A percentile compares a stretch with the other conserved stretches of the same genome.
These are phyloP conservation scores for Tetraselmis chui DNA, from an alignment of 139 green algal genomes.

Conservation along the genomic window DNA sequence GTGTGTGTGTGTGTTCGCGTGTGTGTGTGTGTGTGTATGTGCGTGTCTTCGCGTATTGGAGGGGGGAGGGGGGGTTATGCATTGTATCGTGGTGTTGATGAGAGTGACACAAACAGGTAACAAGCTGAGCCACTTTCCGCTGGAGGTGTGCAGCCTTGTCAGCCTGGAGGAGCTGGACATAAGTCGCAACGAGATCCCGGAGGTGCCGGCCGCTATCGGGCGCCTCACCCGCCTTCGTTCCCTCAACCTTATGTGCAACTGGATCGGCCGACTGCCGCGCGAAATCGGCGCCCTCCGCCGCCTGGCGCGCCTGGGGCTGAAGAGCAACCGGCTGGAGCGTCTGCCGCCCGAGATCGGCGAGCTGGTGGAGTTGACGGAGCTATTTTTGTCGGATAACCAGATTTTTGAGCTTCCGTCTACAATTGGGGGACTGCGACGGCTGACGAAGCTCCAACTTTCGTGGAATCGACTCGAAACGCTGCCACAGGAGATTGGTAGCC, in stretches of 20 bases:
- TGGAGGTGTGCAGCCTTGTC: constrained; percentile 13
- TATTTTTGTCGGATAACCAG: constrained; percentile 68
- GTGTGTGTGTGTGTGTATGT: too few relatives aligned
- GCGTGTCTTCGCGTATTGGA: too few relatives aligned
- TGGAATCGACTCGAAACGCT: constrained; percentile 65
- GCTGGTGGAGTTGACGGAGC: constrained; percentile 40
- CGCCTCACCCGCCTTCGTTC: constrained; percentile 22
- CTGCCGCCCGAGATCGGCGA: constrained; percentile 34
- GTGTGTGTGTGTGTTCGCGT: too few relatives aligned
- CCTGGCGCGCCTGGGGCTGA: constrained; percentile 56
- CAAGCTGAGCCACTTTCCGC: constrained; percentile 14
- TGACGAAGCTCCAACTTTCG: constrained; percentile 49
- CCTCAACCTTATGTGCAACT: constrained; percentile 46
- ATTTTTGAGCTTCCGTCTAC: constrained; percentile 51
- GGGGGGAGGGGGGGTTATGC: too few relatives aligned
- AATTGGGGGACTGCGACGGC: constrained; percentile 17
- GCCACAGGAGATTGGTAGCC: constrained; percentile 40
- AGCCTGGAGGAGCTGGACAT: constrained; percentile 42
- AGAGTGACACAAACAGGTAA: constrained; percentile 1
- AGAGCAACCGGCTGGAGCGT: constrained; percentile 49
- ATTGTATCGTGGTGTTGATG: too few relatives aligned
- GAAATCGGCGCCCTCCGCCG: constrained; percentile 33
- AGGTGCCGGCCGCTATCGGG: constrained; percentile 35
- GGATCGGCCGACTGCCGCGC: constrained; percentile 30
- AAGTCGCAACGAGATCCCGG: constrained; percentile 29